phyloP scores from a whole-genome alignment of 164 flowering plant genomes.

The Stephania yunnanensis region DNA sequence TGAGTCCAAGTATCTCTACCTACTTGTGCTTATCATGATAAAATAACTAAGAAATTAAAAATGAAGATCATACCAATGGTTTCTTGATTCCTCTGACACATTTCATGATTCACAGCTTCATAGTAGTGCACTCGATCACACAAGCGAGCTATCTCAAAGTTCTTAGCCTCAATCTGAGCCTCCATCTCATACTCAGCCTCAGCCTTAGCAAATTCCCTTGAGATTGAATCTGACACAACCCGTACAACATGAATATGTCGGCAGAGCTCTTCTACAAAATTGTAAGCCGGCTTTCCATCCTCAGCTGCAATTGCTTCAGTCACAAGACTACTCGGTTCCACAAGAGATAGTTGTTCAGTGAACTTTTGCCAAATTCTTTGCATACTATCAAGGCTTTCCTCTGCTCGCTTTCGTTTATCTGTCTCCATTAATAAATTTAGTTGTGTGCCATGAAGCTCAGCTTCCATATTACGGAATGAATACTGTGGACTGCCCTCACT shows the following conservation, averaged over 20 bases:
- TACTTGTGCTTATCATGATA: no score
- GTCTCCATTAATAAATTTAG: conserved; percentile 65
- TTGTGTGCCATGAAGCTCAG: conserved; percentile 62
- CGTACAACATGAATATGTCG: conserved; percentile 53
- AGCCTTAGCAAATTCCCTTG: conserved; percentile 68
- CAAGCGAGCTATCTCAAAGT: conserved; percentile 79
- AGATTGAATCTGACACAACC: conserved; percentile 60
- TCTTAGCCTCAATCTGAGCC: conserved; percentile 59
- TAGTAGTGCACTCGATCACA: conserved; percentile 66
- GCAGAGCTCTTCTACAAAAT: conserved; percentile 44
- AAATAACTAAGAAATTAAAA: not conserved
- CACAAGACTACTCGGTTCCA: conserved; percentile 50
- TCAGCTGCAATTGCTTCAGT: conserved; percentile 27
- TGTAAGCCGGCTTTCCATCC: conserved; percentile 22
- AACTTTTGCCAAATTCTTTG: conserved; percentile 56
- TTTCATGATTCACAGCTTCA: conserved; percentile 81
- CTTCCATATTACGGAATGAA: conserved; percentile 39
- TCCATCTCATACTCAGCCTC: conserved; percentile 73
- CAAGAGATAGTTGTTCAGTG: conserved; percentile 38
- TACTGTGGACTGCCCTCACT: conserved; percentile 48
- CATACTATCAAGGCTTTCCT: conserved; percentile 50
- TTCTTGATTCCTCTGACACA: conserved; percentile 93
- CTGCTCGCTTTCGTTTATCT: conserved; percentile 79
- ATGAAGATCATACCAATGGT: conserved; percentile 46
- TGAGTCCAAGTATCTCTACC: not conserved